A percentile compares a stretch with the other conserved stretches of the same genome.
Evolutionary conservation across 2,329 filamentous ascomycete genomes (phyloP).

Genomic region (Venturia aucupariae): DNA sequence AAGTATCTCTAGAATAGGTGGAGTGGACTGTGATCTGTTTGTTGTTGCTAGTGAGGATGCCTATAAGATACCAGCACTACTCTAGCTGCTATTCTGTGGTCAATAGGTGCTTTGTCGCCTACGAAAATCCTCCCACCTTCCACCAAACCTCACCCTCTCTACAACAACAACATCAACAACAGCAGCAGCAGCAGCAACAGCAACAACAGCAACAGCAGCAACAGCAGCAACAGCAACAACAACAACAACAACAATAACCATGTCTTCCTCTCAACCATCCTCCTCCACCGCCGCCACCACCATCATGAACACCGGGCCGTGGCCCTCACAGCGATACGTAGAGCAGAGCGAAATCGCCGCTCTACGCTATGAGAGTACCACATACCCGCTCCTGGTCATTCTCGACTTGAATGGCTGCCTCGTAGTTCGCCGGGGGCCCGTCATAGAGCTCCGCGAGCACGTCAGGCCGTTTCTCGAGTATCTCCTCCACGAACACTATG

Average conservation of each 20-base stretch:
- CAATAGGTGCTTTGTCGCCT: neutral
- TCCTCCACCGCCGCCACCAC: neutral
- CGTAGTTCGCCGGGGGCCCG: neutral
- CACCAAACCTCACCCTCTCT: neutral
- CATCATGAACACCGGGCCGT: neutral
- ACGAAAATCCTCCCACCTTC: neutral
- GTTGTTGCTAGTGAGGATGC: neutral
- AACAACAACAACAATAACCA: neutral
- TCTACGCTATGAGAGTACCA: neutral
- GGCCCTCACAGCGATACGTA: neutral
- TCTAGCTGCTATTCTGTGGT: neutral
- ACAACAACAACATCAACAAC: neutral
- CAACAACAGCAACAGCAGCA: too few relatives aligned
- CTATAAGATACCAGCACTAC: neutral
- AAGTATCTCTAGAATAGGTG: neutral
- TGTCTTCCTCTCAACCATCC: neutral
- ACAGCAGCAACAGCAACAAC: too few relatives aligned
- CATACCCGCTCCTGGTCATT: constrained; percentile 6
- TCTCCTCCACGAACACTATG: constrained; percentile 2
- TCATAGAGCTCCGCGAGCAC: neutral
- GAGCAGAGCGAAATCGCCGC: neutral
- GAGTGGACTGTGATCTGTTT: neutral
- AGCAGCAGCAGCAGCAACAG: too few relatives aligned
- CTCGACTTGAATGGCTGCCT: constrained; percentile 14
- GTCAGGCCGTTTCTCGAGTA: constrained; percentile 3